These are phyloP conservation scores for Stromatinia cepivora DNA, from an alignment of 2,329 filamentous ascomycete species.

Conservation along the genomic window DNA sequence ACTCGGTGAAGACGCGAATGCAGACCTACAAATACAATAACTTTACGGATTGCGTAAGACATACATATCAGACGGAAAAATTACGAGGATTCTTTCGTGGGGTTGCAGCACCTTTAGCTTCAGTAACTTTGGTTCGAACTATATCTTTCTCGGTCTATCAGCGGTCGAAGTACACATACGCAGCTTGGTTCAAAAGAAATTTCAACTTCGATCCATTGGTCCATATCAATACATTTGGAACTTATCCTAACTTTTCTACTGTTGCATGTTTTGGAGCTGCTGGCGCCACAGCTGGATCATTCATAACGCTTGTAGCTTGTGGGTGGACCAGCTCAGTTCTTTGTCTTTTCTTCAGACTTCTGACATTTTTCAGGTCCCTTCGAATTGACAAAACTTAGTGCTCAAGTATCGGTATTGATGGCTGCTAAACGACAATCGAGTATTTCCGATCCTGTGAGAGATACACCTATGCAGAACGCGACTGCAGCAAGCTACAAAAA, in stretches of 20 bases:
- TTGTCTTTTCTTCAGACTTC: constrained; percentile 22
- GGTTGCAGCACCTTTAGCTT: constrained; percentile 76
- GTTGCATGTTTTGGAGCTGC: constrained; percentile 75
- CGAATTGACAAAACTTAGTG: constrained; percentile 85
- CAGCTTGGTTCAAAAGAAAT: constrained; percentile 67
- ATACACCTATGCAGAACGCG: constrained; percentile 15
- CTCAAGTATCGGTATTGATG: constrained; percentile 79
- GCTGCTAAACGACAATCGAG: constrained; percentile 54
- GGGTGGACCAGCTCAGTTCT: constrained; percentile 40
- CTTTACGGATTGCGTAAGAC: constrained; percentile 70
- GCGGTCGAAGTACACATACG: constrained; percentile 71
- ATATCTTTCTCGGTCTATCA: constrained; percentile 80
- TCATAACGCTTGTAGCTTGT: constrained; percentile 80
- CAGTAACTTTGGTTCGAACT: constrained; percentile 74
- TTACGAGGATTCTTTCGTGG: constrained; percentile 78
- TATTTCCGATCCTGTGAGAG: constrained; percentile 39
- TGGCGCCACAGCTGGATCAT: constrained; percentile 75
- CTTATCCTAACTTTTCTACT: constrained; percentile 71
- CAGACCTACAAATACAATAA: constrained; percentile 80
- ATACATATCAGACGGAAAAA: constrained; percentile 75
- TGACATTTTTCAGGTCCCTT: constrained; percentile 61
- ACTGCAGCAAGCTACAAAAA: constrained; percentile 69
- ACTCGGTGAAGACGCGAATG: constrained; percentile 88
- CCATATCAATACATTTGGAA: constrained; percentile 69
- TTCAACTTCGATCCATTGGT: constrained; percentile 69